Conservation (phyloP, 1,139 yeast genomes). For the Keqinozyma sinolaborantium region DNA sequence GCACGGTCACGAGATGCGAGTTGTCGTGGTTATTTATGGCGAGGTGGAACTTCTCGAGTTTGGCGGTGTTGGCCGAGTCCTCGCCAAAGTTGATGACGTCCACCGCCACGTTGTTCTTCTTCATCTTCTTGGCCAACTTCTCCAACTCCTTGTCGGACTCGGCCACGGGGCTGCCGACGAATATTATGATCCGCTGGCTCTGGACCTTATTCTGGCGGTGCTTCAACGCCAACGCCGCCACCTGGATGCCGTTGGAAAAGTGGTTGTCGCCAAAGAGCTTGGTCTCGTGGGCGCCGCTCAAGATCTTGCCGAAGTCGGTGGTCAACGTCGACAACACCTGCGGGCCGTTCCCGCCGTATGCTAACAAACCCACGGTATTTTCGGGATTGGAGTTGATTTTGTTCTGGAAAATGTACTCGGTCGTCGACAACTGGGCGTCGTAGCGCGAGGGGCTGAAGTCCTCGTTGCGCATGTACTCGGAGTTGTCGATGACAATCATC, state of each 20-base stretch:
- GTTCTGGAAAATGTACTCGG: slow-evolving; percentile 80
- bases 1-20: slow-evolving; percentile 80
- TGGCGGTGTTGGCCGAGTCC: slow-evolving; percentile 69
- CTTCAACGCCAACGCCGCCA: slow-evolving; percentile 94
- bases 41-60: slow-evolving; percentile 78
- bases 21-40: slow-evolving; percentile 71
- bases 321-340: slow-evolving; percentile 86
- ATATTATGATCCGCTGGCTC: slow-evolving; percentile 83
- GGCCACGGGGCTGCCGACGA: slow-evolving; percentile 82
- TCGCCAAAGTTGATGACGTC: slow-evolving; percentile 94
- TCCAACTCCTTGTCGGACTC: slow-evolving; percentile 74
- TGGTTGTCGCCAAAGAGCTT: slow-evolving; percentile 67
- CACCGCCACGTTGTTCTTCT: slow-evolving; percentile 87
- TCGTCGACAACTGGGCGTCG: slow-evolving; percentile 93
- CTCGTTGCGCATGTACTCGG: slow-evolving; percentile 94
- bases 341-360: slow-evolving; percentile 85
- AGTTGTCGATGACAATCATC: slow-evolving; percentile 91
- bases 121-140: slow-evolving; percentile 86
- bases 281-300: slow-evolving; percentile 85
- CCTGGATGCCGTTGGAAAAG: slow-evolving; percentile 83
- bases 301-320: slow-evolving; percentile 79
- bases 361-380: slow-evolving; percentile 85
- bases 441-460: slow-evolving; percentile 88
- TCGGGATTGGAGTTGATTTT: slow-evolving; percentile 91
- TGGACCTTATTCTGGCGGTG: slow-evolving; percentile 95